Conservation (phyloP, 2,329 filamentous ascomycete species). For the Alternaria incomplexa region DNA sequence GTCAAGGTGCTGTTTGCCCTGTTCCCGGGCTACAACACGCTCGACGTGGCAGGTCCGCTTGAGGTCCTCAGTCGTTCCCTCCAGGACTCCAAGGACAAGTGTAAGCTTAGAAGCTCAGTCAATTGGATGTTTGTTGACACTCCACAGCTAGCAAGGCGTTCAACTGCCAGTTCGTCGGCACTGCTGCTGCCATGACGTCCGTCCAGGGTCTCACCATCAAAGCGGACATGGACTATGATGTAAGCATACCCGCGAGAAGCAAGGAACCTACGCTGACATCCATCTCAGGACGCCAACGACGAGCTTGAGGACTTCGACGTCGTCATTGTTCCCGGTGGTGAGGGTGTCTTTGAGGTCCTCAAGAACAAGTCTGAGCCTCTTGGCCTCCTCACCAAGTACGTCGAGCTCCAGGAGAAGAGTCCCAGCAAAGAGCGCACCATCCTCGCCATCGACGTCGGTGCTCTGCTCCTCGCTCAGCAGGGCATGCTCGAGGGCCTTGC, state of each 20-base stretch:
- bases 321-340: constrained; percentile 77
- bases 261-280: neutral
- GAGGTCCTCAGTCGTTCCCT: constrained; percentile 63
- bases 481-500: constrained; percentile 80
- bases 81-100: constrained; percentile 60
- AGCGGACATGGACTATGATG: constrained; percentile 76
- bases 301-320: constrained; percentile 77
- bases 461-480: constrained; percentile 76
- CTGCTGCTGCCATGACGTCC: constrained; percentile 56
- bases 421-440: constrained; percentile 81
- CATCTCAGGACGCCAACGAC: constrained; percentile 69
- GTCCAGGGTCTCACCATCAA: constrained; percentile 72
- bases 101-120: constrained; percentile 40
- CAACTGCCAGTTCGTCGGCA: constrained; percentile 59
- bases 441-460: constrained; percentile 79
- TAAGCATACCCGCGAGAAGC: neutral
- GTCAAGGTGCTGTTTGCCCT: constrained; percentile 68
- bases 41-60: constrained; percentile 64
- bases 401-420: constrained; percentile 80
- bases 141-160: constrained; percentile 59
- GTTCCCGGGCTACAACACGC: constrained; percentile 62
- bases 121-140: constrained; percentile 27
- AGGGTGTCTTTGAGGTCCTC: constrained; percentile 64
- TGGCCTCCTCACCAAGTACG: constrained; percentile 74
- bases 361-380: constrained; percentile 68